Percentiles rank a stretch among this genome's conserved stretches.
phyloP scores from a whole-genome alignment of 352 stramenopile species.

The Phytophthora palmivora region DNA sequence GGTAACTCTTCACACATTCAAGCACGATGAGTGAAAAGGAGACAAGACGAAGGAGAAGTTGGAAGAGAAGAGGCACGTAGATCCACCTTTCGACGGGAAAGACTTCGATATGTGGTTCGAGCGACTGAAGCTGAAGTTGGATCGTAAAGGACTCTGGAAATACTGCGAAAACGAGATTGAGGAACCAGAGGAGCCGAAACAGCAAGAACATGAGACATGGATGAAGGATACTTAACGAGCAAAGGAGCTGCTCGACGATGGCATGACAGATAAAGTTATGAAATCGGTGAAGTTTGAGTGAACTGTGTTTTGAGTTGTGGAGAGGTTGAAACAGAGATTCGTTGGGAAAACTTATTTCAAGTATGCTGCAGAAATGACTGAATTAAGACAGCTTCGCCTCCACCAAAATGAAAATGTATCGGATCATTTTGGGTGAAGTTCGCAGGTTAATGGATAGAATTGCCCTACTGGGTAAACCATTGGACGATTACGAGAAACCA shows the following conservation, averaged over 20 bases:
- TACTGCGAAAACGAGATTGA: conserved; percentile 5
- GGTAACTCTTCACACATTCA: background rate
- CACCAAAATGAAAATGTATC: conserved; percentile 3
- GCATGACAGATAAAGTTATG: conserved; percentile 20
- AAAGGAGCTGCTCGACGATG: conserved; percentile 16
- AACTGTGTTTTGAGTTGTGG: conserved; percentile 5
- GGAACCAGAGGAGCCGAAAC: conserved; percentile 1
- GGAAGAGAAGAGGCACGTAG: background rate
- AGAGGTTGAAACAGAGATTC: conserved; percentile 17
- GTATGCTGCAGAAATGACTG: conserved; percentile 13
- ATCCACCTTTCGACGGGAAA: conserved; percentile 13
- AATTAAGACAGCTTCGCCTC: conserved; percentile 10
- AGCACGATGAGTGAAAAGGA: background rate
- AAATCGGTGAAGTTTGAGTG: conserved; percentile 20
- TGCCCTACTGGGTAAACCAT: background rate
- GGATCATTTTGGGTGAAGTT: conserved; percentile 22
- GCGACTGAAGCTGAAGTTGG: conserved; percentile 9
- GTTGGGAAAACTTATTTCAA: conserved; percentile 17
- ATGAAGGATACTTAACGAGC: background rate
- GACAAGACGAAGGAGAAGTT: background rate
- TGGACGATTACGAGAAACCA: conserved; percentile 23
- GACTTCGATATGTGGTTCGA: conserved; percentile 17
- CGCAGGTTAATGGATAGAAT: conserved; percentile 10
- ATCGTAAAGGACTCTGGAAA: conserved; percentile 9
- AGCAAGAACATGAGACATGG: conserved; percentile 3